phyloP scores from a whole-genome alignment of 129 eudicot genomes.

The Centrapalus pauciflorus region DNA sequence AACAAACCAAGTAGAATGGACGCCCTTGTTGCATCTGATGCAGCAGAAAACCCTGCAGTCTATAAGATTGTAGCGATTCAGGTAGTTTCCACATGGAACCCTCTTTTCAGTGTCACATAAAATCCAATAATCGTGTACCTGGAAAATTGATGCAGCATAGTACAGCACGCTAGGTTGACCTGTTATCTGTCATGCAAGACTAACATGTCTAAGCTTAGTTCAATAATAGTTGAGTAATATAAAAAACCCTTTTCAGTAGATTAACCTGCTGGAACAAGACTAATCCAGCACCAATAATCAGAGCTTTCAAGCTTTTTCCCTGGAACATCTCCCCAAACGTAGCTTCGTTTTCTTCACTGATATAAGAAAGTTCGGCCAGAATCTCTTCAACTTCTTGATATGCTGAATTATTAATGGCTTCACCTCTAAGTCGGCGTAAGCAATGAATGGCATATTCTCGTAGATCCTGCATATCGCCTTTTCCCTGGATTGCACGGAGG shows the following conservation, averaged over 20 bases:
- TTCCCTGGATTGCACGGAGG: slow-evolving; percentile 81
- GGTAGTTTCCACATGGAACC: not conserved
- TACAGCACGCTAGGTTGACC: slow-evolving; percentile 98
- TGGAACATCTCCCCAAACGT: slow-evolving; percentile 69
- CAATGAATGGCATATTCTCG: slow-evolving; percentile 60
- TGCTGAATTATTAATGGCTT: slow-evolving; percentile 42
- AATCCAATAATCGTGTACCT: slow-evolving; percentile 42
- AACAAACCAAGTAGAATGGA: slow-evolving; percentile 84
- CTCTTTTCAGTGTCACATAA: not conserved
- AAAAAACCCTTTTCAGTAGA: not conserved
- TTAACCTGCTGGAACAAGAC: slow-evolving; percentile 82
- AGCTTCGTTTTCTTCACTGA: slow-evolving; percentile 59
- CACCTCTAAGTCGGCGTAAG: slow-evolving; percentile 78
- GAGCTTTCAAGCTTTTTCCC: slow-evolving; percentile 93
- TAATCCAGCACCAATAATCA: slow-evolving; percentile 78
- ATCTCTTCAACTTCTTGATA: slow-evolving; percentile 85
- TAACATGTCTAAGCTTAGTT: slow-evolving; percentile 11
- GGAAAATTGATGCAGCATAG: slow-evolving; percentile 86
- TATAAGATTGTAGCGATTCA: slow-evolving; percentile 22
- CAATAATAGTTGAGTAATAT: not conserved
- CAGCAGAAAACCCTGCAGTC: slow-evolving; percentile 98
- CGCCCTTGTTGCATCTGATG: slow-evolving; percentile 89
- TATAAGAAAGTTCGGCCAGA: slow-evolving; percentile 65
- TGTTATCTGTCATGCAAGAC: slow-evolving; percentile 61
- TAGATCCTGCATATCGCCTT: slow-evolving; percentile 67